phyloP scores from a whole-genome alignment of 2,329 filamentous ascomycete genomes.

The Aspergillus chevalieri region DNA sequence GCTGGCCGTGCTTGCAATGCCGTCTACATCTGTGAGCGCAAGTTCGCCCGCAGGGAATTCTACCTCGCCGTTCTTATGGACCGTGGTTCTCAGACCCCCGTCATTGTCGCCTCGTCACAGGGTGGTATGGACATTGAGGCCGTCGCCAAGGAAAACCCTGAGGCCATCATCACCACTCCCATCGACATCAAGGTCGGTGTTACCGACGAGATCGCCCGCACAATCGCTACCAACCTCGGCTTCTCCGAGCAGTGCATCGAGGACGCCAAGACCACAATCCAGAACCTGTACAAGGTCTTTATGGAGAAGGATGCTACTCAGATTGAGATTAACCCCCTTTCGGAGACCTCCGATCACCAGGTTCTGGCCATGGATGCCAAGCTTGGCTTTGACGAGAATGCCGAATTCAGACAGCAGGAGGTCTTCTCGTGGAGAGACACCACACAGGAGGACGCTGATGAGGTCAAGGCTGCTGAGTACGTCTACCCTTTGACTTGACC shows the following conservation, averaged over 20 bases:
- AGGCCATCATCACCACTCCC: slow-evolving; percentile 88
- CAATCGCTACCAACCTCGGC: slow-evolving; percentile 84
- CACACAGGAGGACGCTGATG: slow-evolving; percentile 92
- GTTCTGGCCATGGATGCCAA: slow-evolving; percentile 99
- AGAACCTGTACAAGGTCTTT: slow-evolving; percentile 99
- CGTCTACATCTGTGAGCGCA: slow-evolving; percentile 99
- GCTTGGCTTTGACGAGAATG: slow-evolving; percentile 98
- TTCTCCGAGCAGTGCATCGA: slow-evolving; percentile 98
- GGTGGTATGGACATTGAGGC: slow-evolving; percentile 99
- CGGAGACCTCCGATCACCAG: slow-evolving; percentile 96
- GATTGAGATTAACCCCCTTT: slow-evolving; percentile 99
- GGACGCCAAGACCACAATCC: slow-evolving; percentile 90
- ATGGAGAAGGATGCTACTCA: slow-evolving; percentile 97
- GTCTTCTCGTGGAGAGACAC: slow-evolving; percentile 90
- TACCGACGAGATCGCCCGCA: slow-evolving; percentile 87
- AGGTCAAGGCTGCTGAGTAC: slow-evolving; percentile 91
- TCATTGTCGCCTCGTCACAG: slow-evolving; percentile 96
- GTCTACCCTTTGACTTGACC: slow-evolving; percentile 9
- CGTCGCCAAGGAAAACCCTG: slow-evolving; percentile 95
- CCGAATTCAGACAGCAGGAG: slow-evolving; percentile 96
- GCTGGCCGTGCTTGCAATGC: slow-evolving; percentile 89
- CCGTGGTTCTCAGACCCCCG: slow-evolving; percentile 78
- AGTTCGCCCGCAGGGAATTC: slow-evolving; percentile 97
- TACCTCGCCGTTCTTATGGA: slow-evolving; percentile 99
- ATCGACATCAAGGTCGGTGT: slow-evolving; percentile 93